Evolutionary conservation across 1,284 basidiomycete species (phyloP), one percentile per base, ranked within the genome.

Genomic region (Ceratobasidium sp.): DNA sequence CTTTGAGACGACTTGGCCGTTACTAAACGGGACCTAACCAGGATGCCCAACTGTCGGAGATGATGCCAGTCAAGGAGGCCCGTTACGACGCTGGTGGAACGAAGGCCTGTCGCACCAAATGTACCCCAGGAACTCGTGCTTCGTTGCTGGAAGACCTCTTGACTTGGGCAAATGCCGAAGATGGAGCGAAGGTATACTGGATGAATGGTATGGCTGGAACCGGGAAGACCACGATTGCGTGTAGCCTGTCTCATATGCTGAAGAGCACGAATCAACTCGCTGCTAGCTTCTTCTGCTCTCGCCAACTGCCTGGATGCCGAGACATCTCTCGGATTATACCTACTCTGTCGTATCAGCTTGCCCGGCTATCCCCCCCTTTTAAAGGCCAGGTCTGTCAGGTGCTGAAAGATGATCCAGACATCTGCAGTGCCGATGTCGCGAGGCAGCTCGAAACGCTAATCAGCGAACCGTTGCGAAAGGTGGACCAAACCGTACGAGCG

Each of bases 261-360:
- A 31, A 54, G 27, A 16, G 1, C 27, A 54, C 51, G 4, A 27
- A 54, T 6, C 51, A 54, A 22, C 51, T 54, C 22, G 51, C 24
- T 29, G 51, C 51, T 1, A 49, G 48, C 22, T 49, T 49, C 19
- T 49, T 49, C n/a, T 49, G 48, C 48, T 49, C 48, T 11, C 51
- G 51, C 1, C 27, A 14, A 16, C 27, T 54, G 24, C 51, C 51
- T 4, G 51, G 24, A 29, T 54, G 51, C 16, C 51, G 51, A 31
- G 51, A 54, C 27, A 16, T 22, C 9, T 7, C 27, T 29, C 24
- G 51, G 9, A 54, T 54, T 9, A 7, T 54, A 6, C 51, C 51
- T 54, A 54, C 59, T 22, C 16, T 62, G 11, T 31, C 59, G 1
- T 66, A 66, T 41, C 64, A 66, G 37, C 64, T 66, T 9, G 64